A percentile compares a stretch with the other conserved stretches of the same genome.
Evolutionary conservation across 2,329 filamentous ascomycete genomes (phyloP).

Genomic region (Raffaelea albimanens): DNA sequence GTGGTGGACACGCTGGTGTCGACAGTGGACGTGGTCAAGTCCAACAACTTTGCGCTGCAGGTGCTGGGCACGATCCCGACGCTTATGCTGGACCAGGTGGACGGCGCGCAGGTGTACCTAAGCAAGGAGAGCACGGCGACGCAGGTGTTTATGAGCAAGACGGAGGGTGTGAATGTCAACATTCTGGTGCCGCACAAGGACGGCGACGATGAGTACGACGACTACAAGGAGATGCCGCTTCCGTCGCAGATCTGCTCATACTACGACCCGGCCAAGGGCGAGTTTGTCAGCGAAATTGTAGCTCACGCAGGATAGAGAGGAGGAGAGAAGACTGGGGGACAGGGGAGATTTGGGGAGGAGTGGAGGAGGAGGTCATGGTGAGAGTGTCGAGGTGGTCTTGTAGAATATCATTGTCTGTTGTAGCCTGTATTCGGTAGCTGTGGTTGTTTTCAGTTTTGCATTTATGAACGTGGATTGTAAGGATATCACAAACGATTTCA

Average conservation of each 20-base stretch:
- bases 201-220: constrained; percentile 63
- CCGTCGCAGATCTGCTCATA: constrained; percentile 84
- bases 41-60: constrained; percentile 87
- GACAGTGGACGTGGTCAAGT: constrained; percentile 91
- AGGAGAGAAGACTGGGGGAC: neutral
- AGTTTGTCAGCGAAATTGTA: constrained; percentile 86
- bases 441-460: too few species aligned
- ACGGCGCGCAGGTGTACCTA: constrained; percentile 81
- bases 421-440: too few species aligned
- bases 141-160: constrained; percentile 86
- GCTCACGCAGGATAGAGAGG: constrained; percentile 68
- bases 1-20: constrained; percentile 85
- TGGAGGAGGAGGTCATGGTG: neutral
- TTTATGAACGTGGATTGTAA: too few species aligned
- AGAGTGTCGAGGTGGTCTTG: neutral
- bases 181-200: constrained; percentile 60
- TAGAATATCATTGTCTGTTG: neutral
- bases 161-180: constrained; percentile 77
- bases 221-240: constrained; percentile 78
- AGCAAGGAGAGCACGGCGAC: constrained; percentile 67
- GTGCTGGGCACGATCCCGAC: constrained; percentile 80
- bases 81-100: constrained; percentile 84
- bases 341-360: neutral
- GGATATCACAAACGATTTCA: too few species aligned
- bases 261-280: constrained; percentile 59